A percentile compares a stretch with the other conserved stretches of the same genome.
Conservation (phyloP, 768 basidiomycete genomes). For the Podaxis pistillaris region DNA sequence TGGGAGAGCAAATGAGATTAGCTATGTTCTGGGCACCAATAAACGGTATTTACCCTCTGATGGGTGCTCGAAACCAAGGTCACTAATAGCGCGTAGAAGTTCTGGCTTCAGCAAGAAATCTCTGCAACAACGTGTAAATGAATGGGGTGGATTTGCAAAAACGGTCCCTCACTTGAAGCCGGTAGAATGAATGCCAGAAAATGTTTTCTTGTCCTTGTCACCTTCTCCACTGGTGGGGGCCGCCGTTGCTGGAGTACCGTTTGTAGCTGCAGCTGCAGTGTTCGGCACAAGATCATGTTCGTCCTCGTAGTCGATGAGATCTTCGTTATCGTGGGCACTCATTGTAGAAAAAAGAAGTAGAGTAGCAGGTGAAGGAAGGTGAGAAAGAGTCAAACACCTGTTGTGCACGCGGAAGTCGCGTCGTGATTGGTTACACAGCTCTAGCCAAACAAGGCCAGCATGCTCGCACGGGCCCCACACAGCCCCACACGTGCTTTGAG, state of each 20-base stretch:
- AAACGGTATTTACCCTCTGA: conserved; percentile 76
- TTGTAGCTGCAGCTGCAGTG: conserved; percentile 41
- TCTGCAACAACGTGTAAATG: conserved; percentile 40
- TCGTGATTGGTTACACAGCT: conserved; percentile 25
- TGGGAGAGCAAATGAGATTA: conserved; percentile 29
- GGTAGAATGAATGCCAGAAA: conserved; percentile 99
- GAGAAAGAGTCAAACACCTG: conserved; percentile 22
- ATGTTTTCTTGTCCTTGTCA: conserved; percentile 95
- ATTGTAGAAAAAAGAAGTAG: conserved; percentile 36
- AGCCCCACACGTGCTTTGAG: conserved; percentile 23
- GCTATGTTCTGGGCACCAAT: not conserved
- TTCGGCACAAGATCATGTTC: conserved; percentile 77
- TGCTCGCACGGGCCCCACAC: conserved; percentile 36
- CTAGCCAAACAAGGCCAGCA: conserved; percentile 30
- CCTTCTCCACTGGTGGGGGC: conserved; percentile 51
- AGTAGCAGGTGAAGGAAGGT: conserved; percentile 25
- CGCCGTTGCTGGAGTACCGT: conserved; percentile 41
- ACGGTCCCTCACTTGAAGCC: conserved; percentile 79
- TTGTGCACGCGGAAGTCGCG: conserved; percentile 15
- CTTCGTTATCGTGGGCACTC: conserved; percentile 86
- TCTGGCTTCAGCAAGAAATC: conserved; percentile 99
- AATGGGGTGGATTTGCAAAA: not conserved
- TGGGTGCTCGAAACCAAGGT: conserved; percentile 99
- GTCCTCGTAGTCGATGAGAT: conserved; percentile 94
- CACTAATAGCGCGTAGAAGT: conserved; percentile 94